Percentiles rank a stretch among this genome's conserved stretches.
Conservation (phyloP, 2,329 filamentous ascomycete genomes). For the Pyrenophora graminea region DNA sequence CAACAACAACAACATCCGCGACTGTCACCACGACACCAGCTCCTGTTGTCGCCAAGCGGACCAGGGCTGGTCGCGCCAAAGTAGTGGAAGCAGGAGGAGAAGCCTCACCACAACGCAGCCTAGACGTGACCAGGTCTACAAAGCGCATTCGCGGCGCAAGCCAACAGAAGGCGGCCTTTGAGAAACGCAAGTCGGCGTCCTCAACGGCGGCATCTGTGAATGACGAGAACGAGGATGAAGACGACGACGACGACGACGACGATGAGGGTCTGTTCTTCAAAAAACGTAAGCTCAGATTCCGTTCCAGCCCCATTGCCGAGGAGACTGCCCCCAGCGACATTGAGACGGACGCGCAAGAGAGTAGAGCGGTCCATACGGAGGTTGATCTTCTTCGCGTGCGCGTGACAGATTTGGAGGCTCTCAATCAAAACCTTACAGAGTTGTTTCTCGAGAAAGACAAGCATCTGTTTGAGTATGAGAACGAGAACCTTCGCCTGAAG, state of each 20-base stretch:
- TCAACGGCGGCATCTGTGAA: constrained; percentile 8
- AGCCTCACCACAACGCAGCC: constrained; percentile 22
- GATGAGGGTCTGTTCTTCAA: constrained; percentile 25
- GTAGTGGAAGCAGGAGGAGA: constrained; percentile 14
- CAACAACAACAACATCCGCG: background rate
- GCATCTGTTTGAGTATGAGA: constrained; percentile 4
- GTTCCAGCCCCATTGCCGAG: background rate
- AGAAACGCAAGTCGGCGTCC: constrained; percentile 13
- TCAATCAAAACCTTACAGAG: constrained; percentile 9
- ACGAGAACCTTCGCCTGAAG: constrained; percentile 2
- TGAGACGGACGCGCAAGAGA: background rate
- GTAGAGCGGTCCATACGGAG: constrained; percentile 9
- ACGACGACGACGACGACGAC: constrained; percentile 15
- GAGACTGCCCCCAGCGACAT: background rate
- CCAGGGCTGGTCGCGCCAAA: constrained; percentile 17
- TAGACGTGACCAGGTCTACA: constrained; percentile 12
- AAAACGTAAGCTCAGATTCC: constrained; percentile 21
- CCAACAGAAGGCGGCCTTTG: constrained; percentile 5
- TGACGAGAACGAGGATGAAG: constrained; percentile 19
- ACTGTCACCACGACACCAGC: background rate
- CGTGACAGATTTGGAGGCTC: constrained; percentile 7
- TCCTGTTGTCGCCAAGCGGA: constrained; percentile 13
- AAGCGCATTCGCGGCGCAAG: constrained; percentile 18
- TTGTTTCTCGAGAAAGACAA: constrained; percentile 3
- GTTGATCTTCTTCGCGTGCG: constrained; percentile 14